Evolutionary conservation across 2,329 filamentous ascomycete genomes (phyloP), one percentile per base, ranked within the genome.

Genomic region (Alternaria dauci): DNA sequence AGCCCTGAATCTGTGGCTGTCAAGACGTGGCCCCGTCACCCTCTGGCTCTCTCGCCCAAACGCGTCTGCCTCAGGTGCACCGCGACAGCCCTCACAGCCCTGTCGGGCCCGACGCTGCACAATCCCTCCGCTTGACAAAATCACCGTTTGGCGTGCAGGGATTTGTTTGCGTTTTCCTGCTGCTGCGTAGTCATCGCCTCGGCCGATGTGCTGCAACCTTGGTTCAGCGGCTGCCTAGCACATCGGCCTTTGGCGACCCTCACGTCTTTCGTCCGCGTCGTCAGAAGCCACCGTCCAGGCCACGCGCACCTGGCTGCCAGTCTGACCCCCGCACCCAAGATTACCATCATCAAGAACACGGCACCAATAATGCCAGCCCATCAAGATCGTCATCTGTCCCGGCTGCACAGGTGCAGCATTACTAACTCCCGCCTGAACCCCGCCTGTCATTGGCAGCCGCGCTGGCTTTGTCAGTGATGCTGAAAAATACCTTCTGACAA

Each of bases 401-500:
- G 64, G 62, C 58, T 59, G 62, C 52, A 43, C 34, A 55, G 62
- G 61, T 51, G 62, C 61, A 66, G 59, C 66, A 23, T 18, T 38
- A 30, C 26, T 14, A 26, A 14, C 41, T 43, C 44, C 58, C 34
- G 30, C 71, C 28, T 30, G 28, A 9, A 30, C 28, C 28, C 32
- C 32, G 6, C 11, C 12, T 36, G 32, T 6, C 32, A 36, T 36
- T 73, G 70, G 67, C 47, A 52, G 55, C 32, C 18, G 30, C 23
- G 50, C 48, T 56, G 50, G 68, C 64, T 70, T 71, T 71, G 69
- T 68, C 52, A 71, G 36, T 42, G 18, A 41, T 71, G 71, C 69
- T 73, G 69, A 71, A 69, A 60, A 72, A 72, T 70, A 66, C 52
- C 55, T 50, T 68, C 66, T 73, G 71, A 72, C 71, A 73, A 72